Evolutionary conservation across 176 grass and related monocot species (phyloP).

Genomic region (Ensete ventricosum): DNA sequence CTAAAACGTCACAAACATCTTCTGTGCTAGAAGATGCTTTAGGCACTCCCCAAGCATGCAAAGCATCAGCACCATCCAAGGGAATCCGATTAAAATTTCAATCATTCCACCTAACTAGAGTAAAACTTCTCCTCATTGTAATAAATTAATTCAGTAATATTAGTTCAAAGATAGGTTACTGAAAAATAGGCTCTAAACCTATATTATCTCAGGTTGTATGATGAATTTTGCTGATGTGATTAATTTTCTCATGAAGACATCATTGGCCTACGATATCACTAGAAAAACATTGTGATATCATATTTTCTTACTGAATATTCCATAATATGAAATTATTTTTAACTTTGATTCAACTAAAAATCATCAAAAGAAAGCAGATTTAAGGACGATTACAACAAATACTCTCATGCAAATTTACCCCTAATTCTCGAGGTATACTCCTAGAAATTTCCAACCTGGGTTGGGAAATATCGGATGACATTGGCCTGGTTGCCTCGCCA

Average conservation of each 20-base stretch:
- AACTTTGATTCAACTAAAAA: not conserved
- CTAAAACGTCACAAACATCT: too few species aligned
- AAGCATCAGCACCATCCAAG: too few species aligned
- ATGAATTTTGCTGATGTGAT: not conserved
- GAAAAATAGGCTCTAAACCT: too few species aligned
- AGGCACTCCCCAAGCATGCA: too few species aligned
- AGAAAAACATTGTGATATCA: not conserved
- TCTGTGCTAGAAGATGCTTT: too few species aligned
- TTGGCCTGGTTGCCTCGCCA: constrained; percentile 94
- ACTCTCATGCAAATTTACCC: not conserved
- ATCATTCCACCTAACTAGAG: too few species aligned
- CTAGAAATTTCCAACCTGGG: constrained; percentile 34
- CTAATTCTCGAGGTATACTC: not conserved
- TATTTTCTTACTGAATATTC: too few species aligned
- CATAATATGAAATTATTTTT: not conserved
- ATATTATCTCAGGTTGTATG: too few species aligned
- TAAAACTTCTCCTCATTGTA: too few species aligned
- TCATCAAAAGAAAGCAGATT: not conserved
- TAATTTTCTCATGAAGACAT: not conserved
- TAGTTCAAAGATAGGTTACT: too few species aligned
- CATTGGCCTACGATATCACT: not conserved
- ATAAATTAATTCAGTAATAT: too few species aligned
- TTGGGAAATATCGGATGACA: constrained; percentile 91
- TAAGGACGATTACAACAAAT: not conserved
- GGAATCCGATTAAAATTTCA: too few species aligned